Evolutionary conservation across 176 grass and related monocot species (phyloP).

Genomic region (Phoenix dactylifera): DNA sequence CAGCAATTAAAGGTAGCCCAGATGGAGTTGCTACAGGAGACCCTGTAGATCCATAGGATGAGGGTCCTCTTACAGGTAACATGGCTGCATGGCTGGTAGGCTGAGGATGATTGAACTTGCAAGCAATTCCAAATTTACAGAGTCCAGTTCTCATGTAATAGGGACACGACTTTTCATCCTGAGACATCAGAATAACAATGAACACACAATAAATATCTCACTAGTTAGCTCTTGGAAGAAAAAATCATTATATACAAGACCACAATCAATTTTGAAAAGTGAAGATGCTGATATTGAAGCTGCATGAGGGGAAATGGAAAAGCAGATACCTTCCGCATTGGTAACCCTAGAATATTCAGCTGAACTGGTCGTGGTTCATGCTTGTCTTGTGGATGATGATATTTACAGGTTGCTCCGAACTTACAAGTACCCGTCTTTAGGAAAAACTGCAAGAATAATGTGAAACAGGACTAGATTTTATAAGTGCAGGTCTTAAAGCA

Average conservation of each 20-base stretch:
- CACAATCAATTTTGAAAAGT: background rate
- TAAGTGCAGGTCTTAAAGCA: no score
- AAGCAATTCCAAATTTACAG: constrained; percentile 16
- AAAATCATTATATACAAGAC: background rate
- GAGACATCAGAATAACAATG: background rate
- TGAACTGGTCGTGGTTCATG: constrained; percentile 9
- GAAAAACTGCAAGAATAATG: constrained; percentile 33
- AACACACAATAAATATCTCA: no score
- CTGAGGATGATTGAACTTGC: constrained; percentile 28
- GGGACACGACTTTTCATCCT: constrained; percentile 23
- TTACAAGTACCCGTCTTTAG: constrained; percentile 37
- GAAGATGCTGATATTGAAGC: background rate
- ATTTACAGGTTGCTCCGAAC: constrained; percentile 28
- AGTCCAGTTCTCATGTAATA: constrained; percentile 22
- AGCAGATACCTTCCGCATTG: constrained; percentile 15
- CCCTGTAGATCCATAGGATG: constrained; percentile 6
- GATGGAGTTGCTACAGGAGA: constrained; percentile 2
- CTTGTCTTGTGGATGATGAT: constrained; percentile 32
- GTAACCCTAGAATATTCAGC: constrained; percentile 20
- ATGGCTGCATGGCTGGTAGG: constrained; percentile 5
- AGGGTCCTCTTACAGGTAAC: constrained; percentile 6
- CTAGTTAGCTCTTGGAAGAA: background rate
- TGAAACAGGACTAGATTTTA: background rate
- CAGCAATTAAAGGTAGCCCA: constrained; percentile 6
- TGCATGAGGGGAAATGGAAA: background rate